A percentile compares a stretch with the other conserved stretches of the same genome.
phyloP scores from a whole-genome alignment of 2,329 filamentous ascomycete genomes.

The Aspergillus sp. region DNA sequence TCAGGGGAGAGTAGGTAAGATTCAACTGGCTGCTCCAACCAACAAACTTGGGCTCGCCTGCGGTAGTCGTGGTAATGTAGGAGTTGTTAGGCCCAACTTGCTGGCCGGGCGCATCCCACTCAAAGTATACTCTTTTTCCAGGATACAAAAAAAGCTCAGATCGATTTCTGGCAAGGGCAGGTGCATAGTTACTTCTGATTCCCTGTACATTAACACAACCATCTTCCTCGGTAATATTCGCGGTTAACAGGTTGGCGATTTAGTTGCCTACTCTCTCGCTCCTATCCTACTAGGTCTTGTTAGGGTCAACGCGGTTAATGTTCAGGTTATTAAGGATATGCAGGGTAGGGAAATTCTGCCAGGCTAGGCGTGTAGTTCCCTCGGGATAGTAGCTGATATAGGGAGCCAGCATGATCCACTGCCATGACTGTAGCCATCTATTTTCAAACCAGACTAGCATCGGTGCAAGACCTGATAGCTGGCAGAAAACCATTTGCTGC shows the following conservation, averaged over 20 bases:
- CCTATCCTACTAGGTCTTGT: neutral
- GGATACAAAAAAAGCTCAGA: constrained; percentile 6
- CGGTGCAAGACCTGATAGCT: constrained; percentile 75
- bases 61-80: constrained; percentile 10
- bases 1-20: constrained; percentile 12
- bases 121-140: constrained; percentile 2
- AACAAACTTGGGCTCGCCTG: constrained; percentile 7
- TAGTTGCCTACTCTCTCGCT: constrained; percentile 7
- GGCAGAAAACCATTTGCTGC: constrained; percentile 81
- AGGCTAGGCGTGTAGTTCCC: constrained; percentile 71
- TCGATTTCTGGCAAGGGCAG: constrained; percentile 5
- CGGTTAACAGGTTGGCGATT: constrained; percentile 4
- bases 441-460: constrained; percentile 82
- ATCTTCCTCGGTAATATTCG: neutral
- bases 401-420: constrained; percentile 77
- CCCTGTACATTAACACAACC: neutral
- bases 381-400: constrained; percentile 76
- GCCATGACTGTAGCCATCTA: constrained; percentile 80
- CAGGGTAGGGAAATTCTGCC: constrained; percentile 80
- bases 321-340: constrained; percentile 76
- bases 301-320: constrained; percentile 12
- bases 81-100: constrained; percentile 11
- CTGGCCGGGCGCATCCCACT: constrained; percentile 7
- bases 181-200: neutral
- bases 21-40: constrained; percentile 11